Base-by-base conservation (phyloP, 345 rosid species). In the Euphorbia lathyris region DNA sequence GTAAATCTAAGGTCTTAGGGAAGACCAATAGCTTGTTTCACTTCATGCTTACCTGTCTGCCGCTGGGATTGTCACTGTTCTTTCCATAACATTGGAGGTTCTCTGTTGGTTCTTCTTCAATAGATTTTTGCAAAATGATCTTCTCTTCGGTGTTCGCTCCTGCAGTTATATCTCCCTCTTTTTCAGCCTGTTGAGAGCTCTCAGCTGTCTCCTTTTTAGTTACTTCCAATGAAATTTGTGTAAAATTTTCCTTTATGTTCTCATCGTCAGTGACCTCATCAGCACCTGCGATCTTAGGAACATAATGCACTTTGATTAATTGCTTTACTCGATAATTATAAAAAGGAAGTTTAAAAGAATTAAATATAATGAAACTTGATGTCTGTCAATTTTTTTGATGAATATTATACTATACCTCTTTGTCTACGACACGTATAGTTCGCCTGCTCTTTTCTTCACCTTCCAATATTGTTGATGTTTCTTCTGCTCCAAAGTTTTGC, bases 391-490 rank as follows among this genome's bases (percentile, higher is more conserved):
- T 20, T 0, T 20, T 51, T 7, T 51, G 9, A 19, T 20, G 19
- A 51, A 9, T 25, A 34, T 23, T 58, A 50, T 59, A 77, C 80
- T 58, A 50, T 59, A 77, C 80, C 80, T 77, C 73, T 63, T 72
- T 63, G 20, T 42, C 52, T 27, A 17, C 32, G 29, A 16, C 29
- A 51, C 43, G 16, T 10, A 13, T 51, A 4, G 16, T 58, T 32
- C 45, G 20, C 17, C 34, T 63, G 2, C 4, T 19, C 10, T 70
- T 57, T 60, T 47, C 56, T 74, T 61, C 75, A 62, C n/a, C 51
- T 8, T 32, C 66, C 36, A 34, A 45, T 47, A 65, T 57, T 29
- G 58, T 47, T 42, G 27, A 58, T 57, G 22, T 56, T 7, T 61
- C 50, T 34, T 17, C 51, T 70, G 67, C 51, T 71, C 62, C 51